Percentiles rank a stretch among this genome's conserved stretches.
phyloP scores from a whole-genome alignment of 2,329 filamentous ascomycete species.

The Neoarthrinium moseri region DNA sequence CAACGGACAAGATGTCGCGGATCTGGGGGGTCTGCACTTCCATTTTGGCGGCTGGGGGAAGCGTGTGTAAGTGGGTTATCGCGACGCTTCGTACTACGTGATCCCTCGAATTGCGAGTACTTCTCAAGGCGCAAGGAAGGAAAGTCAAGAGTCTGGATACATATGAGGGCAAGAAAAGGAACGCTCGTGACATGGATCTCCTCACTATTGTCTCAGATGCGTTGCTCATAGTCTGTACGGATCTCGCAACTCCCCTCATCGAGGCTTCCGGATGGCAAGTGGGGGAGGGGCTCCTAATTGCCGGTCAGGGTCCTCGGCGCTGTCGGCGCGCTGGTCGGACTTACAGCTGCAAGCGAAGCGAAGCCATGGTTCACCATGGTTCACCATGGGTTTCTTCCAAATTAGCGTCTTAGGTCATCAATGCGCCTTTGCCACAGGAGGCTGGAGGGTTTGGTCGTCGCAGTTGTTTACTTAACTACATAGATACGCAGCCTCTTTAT shows the following conservation, averaged over 20 bases:
- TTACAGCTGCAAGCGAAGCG: too few species aligned
- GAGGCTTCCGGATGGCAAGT: background rate
- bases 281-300: conserved; percentile 4
- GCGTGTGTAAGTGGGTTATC: background rate
- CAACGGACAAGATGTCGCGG: conserved; percentile 16
- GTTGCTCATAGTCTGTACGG: conserved; percentile 2
- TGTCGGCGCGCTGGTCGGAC: background rate
- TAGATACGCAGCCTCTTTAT: too few species aligned
- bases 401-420: too few species aligned
- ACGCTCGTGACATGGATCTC: too few species aligned
- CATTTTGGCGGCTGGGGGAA: conserved; percentile 8
- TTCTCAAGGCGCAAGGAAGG: background rate
- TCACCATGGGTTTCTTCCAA: too few species aligned
- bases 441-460: too few species aligned
- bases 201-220: background rate
- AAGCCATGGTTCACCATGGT: too few species aligned
- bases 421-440: too few species aligned
- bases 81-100: too few species aligned
- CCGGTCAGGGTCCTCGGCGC: background rate
- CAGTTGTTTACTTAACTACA: too few species aligned
- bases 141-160: background rate
- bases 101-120: background rate
- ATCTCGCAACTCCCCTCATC: conserved; percentile 6
- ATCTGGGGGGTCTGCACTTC: conserved; percentile 18
- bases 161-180: background rate